Conservation (phyloP, 2,329 filamentous ascomycete genomes). For the Fusarium nurragi region DNA sequence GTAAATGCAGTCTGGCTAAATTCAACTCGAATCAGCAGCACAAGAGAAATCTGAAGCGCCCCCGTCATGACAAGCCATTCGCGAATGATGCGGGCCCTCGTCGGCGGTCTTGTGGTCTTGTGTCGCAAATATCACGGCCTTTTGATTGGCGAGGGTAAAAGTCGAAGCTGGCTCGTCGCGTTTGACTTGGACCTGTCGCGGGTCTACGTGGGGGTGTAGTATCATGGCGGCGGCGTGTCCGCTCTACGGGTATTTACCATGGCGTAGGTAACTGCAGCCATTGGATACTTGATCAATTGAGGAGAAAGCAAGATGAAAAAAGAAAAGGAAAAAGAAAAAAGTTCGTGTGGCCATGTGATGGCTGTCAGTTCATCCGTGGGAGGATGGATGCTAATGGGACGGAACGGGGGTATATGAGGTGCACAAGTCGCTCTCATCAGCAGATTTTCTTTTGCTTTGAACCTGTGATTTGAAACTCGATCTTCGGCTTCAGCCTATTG, state of each 20-base stretch:
- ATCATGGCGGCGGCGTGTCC: constrained; percentile 3
- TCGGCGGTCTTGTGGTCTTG: constrained; percentile 11
- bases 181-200: not conserved
- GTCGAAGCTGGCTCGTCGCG: not conserved
- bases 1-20: constrained; percentile 29
- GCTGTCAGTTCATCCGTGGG: constrained; percentile 28
- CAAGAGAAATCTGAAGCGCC: constrained; percentile 23
- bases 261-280: not conserved
- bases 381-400: not conserved
- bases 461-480: not conserved
- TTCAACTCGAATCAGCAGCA: not conserved
- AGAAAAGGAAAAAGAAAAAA: not conserved
- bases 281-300: not conserved
- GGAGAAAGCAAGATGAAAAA: not conserved
- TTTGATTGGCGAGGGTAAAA: constrained; percentile 36
- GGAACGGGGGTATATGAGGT: constrained; percentile 36
- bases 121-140: constrained; percentile 16
- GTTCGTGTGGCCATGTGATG: constrained; percentile 23
- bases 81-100: constrained; percentile 11
- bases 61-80: constrained; percentile 34
- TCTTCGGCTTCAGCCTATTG: constrained; percentile 21
- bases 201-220: constrained; percentile 21
- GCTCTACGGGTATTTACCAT: constrained; percentile 5
- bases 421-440: constrained; percentile 31
- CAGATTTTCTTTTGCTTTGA: constrained; percentile 30